Conservation (phyloP, 345 rosid genomes). For the Eutrema japonicum region DNA sequence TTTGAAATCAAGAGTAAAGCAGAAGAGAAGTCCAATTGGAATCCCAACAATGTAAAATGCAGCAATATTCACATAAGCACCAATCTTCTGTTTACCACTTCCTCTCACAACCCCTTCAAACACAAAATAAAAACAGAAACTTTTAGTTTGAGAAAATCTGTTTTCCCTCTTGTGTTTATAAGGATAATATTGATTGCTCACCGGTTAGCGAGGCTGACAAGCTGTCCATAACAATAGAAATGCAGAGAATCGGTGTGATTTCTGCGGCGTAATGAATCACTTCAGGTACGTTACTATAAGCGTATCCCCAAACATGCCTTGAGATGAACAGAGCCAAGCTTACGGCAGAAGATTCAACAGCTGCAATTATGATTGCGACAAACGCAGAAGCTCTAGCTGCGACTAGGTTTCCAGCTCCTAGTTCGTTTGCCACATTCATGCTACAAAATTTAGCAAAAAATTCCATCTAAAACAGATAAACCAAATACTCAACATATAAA, state of each 20-base stretch:
- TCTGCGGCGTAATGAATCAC: slow-evolving; percentile 15
- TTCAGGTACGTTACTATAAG: slow-evolving; percentile 18
- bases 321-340: slow-evolving; percentile 18
- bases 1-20: slow-evolving; percentile 21
- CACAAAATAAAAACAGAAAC: not conserved
- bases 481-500: not conserved
- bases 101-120: slow-evolving; percentile 17
- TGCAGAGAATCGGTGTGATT: slow-evolving; percentile 31
- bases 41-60: slow-evolving; percentile 30
- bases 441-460: slow-evolving; percentile 9
- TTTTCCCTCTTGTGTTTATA: not conserved
- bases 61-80: slow-evolving; percentile 28
- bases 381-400: slow-evolving; percentile 7
- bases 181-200: not conserved
- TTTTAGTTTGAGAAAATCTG: not conserved
- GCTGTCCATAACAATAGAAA: slow-evolving; percentile 36
- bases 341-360: slow-evolving; percentile 1
- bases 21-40: slow-evolving; percentile 21
- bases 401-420: slow-evolving; percentile 18
- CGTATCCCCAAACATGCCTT: slow-evolving; percentile 20
- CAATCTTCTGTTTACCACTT: slow-evolving; percentile 22
- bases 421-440: slow-evolving; percentile 20
- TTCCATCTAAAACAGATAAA: no score
- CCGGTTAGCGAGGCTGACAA: slow-evolving; percentile 16
- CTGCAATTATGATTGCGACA: slow-evolving; percentile 9